Evolutionary conservation across 2,329 filamentous ascomycete species (phyloP).

Genomic region (Xenoacremonium recifei): DNA sequence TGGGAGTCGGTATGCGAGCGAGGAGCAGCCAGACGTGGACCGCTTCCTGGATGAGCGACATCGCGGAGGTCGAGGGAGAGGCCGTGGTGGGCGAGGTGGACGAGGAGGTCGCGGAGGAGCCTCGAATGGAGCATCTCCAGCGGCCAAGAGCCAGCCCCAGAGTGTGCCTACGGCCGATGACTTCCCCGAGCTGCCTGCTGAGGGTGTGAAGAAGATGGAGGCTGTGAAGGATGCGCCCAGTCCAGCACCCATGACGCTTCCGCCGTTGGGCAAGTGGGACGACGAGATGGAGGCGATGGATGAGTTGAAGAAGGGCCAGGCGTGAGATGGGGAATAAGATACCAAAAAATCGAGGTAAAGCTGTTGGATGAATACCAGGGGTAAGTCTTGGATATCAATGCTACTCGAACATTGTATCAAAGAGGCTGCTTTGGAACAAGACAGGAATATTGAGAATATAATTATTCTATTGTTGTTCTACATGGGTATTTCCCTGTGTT

Average conservation of each 20-base stretch:
- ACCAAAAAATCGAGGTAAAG: too few relatives aligned
- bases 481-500: too few relatives aligned
- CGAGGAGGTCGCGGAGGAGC: constrained; percentile 32
- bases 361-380: too few relatives aligned
- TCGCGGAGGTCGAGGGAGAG: constrained; percentile 30
- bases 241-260: constrained; percentile 30
- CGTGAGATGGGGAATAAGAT: constrained; percentile 16
- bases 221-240: constrained; percentile 14
- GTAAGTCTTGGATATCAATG: not conserved
- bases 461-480: not conserved
- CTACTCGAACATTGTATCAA: not conserved
- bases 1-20: constrained; percentile 42
- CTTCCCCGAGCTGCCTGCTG: constrained; percentile 35
- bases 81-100: constrained; percentile 32
- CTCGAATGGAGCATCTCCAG: constrained; percentile 16
- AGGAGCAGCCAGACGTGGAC: constrained; percentile 35
- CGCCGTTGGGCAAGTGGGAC: constrained; percentile 48
- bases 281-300: constrained; percentile 58
- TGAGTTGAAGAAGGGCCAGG: constrained; percentile 27
- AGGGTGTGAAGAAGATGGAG: constrained; percentile 20
- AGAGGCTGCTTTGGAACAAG: not conserved
- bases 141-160: constrained; percentile 24
- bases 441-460: not conserved
- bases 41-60: constrained; percentile 36
- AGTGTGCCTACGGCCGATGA: constrained; percentile 30